Evolutionary conservation across 208 protist species (phyloP).

Genomic region (Tritrichomonas foetus): DNA sequence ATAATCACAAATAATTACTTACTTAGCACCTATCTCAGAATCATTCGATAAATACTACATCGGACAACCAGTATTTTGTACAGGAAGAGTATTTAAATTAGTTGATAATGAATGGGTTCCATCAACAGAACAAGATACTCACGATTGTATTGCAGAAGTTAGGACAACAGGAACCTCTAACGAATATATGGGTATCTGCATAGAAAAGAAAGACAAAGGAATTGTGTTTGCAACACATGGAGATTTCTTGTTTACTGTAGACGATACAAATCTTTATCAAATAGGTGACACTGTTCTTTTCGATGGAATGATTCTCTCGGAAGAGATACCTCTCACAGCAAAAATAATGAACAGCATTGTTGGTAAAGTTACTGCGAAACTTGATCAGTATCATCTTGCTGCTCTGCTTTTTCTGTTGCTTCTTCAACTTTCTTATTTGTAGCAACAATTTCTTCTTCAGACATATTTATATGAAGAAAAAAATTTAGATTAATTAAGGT

Average conservation of each 20-base stretch:
- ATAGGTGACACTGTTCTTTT: neutral
- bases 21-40: neutral
- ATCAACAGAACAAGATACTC: neutral
- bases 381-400: no score
- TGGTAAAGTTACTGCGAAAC: neutral
- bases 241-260: neutral
- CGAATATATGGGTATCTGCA: neutral
- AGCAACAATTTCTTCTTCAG: no score
- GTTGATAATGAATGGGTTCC: neutral
- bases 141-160: neutral
- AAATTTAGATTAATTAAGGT: no score
- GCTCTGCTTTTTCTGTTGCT: no score
- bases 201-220: neutral
- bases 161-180: neutral
- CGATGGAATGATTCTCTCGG: neutral
- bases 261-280: neutral
- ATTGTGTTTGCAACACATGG: neutral
- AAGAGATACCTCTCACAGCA: neutral
- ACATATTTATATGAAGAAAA: no score
- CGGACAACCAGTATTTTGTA: neutral
- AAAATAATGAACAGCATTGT: neutral
- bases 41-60: neutral
- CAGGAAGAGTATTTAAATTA: neutral
- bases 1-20: no score
- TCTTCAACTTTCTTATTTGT: no score